Base-by-base conservation (phyloP, 225 moss, liverwort and hornwort species). In the Physcomitrellopsis africana region DNA sequence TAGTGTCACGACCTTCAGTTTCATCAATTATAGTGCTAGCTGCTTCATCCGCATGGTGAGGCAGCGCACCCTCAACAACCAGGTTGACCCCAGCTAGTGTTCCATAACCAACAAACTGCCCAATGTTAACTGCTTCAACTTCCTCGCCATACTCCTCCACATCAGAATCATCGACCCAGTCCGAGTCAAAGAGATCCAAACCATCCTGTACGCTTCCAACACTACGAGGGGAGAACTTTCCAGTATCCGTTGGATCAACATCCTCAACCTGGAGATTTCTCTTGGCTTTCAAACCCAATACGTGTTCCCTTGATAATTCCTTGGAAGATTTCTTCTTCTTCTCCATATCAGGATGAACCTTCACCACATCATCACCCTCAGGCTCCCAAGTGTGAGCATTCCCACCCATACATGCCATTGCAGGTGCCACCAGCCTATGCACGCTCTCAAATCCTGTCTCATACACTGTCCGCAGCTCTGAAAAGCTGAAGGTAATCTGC, bases 81-180 rank as follows among this genome's bases (percentile, higher is more conserved):
- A 99, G 84, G 72, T 99, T 99, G 27, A 92, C 92, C 14, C 99
- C 99, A 51, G 93, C 79, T 43, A 99, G 70, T 63, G 99, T 99
- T 80, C 99, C 99, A 45, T 99, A 99, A 78, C 95, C 93, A 60
- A 99, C 90, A 20, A 92, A 89, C 37, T 93, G 90, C 66, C 90
- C 87, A 61, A 93, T 74, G 43, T 84, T 82, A 4, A 72, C 68
- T 62, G 86, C 88, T 73, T 87, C 87, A 8, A 81, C 80, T 76
- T 87, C 89, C 60, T 89, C 89, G 24, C 88, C 82, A 63, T 85
- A 84, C 59, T 92, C 95, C 22, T 81, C 32, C 32, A 7, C 89
- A 63, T 99, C 97, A 55, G 86, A 86, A 46, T 92, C 94, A 47
- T 85, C 91, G 32, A 88, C 76, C 60, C 83, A 95, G 65, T 95